phyloP scores from a whole-genome alignment of 305 asterid species.

The Fraxinus nigra region DNA sequence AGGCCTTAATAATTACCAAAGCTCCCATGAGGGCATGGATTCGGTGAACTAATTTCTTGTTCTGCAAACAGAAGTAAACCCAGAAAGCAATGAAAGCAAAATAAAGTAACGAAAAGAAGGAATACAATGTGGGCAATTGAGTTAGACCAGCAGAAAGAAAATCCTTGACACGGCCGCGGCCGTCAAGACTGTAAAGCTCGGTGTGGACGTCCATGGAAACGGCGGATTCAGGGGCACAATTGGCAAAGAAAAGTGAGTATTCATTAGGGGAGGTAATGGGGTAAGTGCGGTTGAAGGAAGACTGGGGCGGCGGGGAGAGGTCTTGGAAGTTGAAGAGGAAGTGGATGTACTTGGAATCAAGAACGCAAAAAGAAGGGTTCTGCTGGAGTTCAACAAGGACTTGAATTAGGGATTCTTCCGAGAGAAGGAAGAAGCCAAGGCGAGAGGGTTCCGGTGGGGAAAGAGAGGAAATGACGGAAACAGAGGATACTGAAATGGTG shows the following conservation, averaged over 20 bases:
- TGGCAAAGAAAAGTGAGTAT: slow-evolving; percentile 83
- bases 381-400: slow-evolving; percentile 77
- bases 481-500: slow-evolving; percentile 61
- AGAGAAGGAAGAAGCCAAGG: slow-evolving; percentile 55
- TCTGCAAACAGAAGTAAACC: slow-evolving; percentile 48
- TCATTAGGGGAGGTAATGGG: slow-evolving; percentile 82
- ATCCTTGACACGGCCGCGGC: slow-evolving; percentile 59
- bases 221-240: slow-evolving; percentile 75
- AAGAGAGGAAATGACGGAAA: slow-evolving; percentile 39
- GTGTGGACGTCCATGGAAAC: slow-evolving; percentile 83
- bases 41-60: slow-evolving; percentile 71
- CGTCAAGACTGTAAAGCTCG: slow-evolving; percentile 75
- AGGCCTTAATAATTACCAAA: slow-evolving; percentile 35
- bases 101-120: slow-evolving; percentile 57
- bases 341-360: slow-evolving; percentile 63
- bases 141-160: slow-evolving; percentile 77
- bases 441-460: background rate
- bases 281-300: slow-evolving; percentile 54
- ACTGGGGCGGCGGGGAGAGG: slow-evolving; percentile 89
- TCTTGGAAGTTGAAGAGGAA: slow-evolving; percentile 65
- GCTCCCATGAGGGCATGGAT: slow-evolving; percentile 80
- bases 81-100: slow-evolving; percentile 61
- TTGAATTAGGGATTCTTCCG: slow-evolving; percentile 78
- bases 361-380: slow-evolving; percentile 69
- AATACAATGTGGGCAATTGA: slow-evolving; percentile 70